Evolutionary conservation across 2,329 filamentous ascomycete species (phyloP).

Genomic region (Fusarium sp.): DNA sequence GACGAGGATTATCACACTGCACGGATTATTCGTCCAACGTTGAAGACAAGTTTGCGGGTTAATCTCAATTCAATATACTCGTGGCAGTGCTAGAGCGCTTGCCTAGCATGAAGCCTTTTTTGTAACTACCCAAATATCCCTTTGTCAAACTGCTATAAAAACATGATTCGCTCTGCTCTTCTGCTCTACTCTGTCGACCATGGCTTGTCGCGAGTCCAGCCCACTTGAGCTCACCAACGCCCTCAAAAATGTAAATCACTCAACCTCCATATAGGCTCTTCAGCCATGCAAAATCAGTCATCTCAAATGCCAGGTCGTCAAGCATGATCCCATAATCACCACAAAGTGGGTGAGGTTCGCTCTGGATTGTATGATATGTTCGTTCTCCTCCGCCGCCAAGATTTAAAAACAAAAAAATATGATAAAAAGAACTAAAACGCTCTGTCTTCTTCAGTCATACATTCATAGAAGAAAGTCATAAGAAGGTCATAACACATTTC

Average conservation of each 20-base stretch:
- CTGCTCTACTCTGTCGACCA: conserved; percentile 37
- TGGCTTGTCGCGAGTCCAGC: conserved; percentile 42
- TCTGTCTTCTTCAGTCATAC: conserved; percentile 57
- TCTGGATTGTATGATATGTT: conserved; percentile 41
- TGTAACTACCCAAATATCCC: conserved; percentile 43
- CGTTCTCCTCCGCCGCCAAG: conserved; percentile 29
- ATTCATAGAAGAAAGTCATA: conserved; percentile 55
- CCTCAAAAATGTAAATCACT: conserved; percentile 42
- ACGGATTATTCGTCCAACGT: neutral
- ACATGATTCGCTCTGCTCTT: conserved; percentile 38
- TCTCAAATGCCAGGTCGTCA: conserved; percentile 48
- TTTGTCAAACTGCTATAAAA: conserved; percentile 40
- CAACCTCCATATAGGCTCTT: conserved; percentile 43
- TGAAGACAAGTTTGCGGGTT: conserved; percentile 8
- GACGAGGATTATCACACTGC: neutral
- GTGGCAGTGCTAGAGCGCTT: conserved; percentile 42
- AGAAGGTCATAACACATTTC: conserved; percentile 53
- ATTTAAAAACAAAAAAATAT: conserved; percentile 42
- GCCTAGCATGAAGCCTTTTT: conserved; percentile 43
- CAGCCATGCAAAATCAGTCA: conserved; percentile 45
- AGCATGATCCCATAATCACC: conserved; percentile 48
- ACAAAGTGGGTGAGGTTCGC: conserved; percentile 37
- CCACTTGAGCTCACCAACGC: conserved; percentile 49
- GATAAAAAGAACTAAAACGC: conserved; percentile 44
- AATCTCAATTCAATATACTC: conserved; percentile 38